Evolutionary conservation across 2,329 filamentous ascomycete species (phyloP).

Genomic region (Trichoderma asperellum): DNA sequence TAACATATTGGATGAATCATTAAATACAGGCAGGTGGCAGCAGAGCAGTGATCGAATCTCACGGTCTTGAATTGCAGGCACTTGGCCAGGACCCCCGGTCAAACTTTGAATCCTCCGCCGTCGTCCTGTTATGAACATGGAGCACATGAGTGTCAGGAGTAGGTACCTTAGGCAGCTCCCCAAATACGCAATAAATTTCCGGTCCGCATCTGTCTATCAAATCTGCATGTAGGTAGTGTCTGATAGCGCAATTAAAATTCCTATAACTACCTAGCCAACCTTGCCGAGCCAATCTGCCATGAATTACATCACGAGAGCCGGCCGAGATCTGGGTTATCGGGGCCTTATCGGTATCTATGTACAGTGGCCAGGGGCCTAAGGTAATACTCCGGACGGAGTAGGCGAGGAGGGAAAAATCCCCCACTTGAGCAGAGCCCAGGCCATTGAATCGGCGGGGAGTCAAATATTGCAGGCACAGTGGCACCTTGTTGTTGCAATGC

Average conservation of each 20-base stretch:
- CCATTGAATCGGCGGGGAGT: slow-evolving; percentile 16
- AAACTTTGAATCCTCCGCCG: slow-evolving; percentile 12
- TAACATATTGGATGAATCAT: not conserved
- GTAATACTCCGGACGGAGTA: not conserved
- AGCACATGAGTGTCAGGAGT: not conserved
- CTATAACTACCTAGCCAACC: not conserved
- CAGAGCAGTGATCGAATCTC: not conserved
- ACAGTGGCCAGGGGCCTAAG: no score
- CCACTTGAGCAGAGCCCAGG: slow-evolving; percentile 1
- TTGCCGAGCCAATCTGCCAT: not conserved
- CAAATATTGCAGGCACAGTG: slow-evolving; percentile 4
- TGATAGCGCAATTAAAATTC: not conserved
- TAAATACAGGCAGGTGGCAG: not conserved
- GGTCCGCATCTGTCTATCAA: not conserved
- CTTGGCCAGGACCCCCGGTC: slow-evolving; percentile 20
- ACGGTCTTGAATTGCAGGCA: not conserved
- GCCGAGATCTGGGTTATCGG: slow-evolving; percentile 1
- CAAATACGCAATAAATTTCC: not conserved
- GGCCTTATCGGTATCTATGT: not conserved
- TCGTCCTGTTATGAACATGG: not conserved
- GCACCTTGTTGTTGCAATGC: not conserved
- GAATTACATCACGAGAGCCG: not conserved
- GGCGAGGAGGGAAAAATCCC: not conserved
- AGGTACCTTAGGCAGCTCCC: not conserved
- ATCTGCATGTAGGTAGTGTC: not conserved